Conservation (phyloP, 225 moss, liverwort and hornwort genomes). For the Lunularia cruciata region DNA sequence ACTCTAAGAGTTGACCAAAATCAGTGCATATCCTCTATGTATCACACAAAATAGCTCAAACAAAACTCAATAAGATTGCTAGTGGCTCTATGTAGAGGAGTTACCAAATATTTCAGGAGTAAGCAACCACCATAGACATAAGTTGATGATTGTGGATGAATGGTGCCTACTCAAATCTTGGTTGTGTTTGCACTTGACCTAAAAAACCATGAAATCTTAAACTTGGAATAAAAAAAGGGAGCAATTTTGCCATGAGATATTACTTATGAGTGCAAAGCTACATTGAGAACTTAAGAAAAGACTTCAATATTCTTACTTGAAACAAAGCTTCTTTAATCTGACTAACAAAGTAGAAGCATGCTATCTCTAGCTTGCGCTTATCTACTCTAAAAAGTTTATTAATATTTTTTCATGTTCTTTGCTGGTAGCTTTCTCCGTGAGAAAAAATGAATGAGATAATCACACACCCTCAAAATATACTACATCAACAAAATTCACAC, state of each 20-base stretch:
- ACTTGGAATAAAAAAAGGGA: constrained; percentile 48
- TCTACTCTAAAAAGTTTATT: constrained; percentile 97
- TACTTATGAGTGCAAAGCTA: too few relatives aligned
- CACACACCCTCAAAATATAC: background rate
- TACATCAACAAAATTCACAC: background rate
- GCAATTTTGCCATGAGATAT: background rate
- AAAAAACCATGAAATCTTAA: constrained; percentile 82
- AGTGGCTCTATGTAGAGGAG: too few relatives aligned
- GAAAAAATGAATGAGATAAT: background rate
- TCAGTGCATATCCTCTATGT: too few relatives aligned
- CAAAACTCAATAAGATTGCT: too few relatives aligned
- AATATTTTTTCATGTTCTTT: constrained; percentile 72
- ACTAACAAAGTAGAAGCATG: too few relatives aligned
- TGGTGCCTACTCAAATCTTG: constrained; percentile 80
- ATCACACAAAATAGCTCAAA: too few relatives aligned
- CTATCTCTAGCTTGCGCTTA: background rate
- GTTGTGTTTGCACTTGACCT: constrained; percentile 64
- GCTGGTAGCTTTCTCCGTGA: constrained; percentile 46
- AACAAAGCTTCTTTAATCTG: too few relatives aligned
- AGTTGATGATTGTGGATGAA: too few relatives aligned
- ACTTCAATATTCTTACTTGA: background rate
- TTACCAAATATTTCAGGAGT: too few relatives aligned
- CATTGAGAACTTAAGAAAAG: background rate
- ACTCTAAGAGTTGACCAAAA: too few relatives aligned
- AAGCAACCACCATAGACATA: too few relatives aligned